Conservation (phyloP, 2,329 filamentous ascomycete genomes). For the Tolypocladium endophyticum region DNA sequence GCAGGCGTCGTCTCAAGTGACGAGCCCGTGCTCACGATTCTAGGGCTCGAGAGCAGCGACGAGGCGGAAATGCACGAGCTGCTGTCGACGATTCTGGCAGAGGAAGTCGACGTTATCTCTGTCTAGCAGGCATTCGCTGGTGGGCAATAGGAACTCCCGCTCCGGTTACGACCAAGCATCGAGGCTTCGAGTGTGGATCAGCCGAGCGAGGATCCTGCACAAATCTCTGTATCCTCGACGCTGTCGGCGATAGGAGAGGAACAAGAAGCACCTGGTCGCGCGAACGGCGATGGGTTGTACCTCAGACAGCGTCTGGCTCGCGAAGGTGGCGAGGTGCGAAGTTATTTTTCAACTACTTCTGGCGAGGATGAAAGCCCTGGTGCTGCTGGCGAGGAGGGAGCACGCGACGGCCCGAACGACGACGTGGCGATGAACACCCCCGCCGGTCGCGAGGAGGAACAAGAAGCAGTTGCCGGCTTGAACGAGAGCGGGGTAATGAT, state of each 20-base stretch:
- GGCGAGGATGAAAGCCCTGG: too few species aligned
- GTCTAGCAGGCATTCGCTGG: not conserved
- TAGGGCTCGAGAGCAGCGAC: not conserved
- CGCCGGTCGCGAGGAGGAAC: too few species aligned
- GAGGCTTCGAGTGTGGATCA: not conserved
- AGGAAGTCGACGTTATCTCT: not conserved
- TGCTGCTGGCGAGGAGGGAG: not conserved
- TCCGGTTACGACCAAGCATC: not conserved
- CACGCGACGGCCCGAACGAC: not conserved
- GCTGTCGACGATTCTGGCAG: not conserved
- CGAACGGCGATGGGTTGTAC: too few species aligned
- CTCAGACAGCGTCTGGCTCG: too few species aligned
- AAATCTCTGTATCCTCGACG: not conserved
- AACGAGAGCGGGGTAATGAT: too few species aligned
- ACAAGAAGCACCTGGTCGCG: too few species aligned
- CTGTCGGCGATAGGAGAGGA: not conserved
- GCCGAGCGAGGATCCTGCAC: not conserved
- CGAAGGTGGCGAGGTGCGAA: too few species aligned
- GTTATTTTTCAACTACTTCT: too few species aligned
- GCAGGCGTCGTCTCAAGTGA: not conserved
- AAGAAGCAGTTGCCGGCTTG: too few species aligned
- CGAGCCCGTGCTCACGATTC: not conserved
- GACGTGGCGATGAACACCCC: not conserved
- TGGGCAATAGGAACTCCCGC: not conserved
- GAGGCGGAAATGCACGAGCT: not conserved